Conservation (phyloP, 2,329 filamentous ascomycete genomes). For the Tolypocladium sp. region DNA sequence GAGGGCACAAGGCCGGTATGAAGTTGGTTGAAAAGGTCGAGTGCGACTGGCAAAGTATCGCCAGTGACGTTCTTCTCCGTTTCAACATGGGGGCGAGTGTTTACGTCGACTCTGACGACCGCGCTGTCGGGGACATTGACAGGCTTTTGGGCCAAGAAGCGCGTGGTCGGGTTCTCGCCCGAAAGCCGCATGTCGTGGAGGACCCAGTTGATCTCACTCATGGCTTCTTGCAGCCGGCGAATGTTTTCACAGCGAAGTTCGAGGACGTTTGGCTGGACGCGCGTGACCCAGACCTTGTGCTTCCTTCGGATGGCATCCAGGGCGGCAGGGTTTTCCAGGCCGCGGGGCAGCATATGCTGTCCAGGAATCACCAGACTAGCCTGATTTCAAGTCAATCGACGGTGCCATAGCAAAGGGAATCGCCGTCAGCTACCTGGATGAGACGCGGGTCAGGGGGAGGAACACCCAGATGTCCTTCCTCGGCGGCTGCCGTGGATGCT, state of each 20-base stretch:
- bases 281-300: conserved; percentile 21
- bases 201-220: conserved; percentile 18
- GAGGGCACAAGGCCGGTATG: conserved; percentile 9
- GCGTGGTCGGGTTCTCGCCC: conserved; percentile 11
- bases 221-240: conserved; percentile 14
- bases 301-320: conserved; percentile 18
- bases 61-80: not conserved
- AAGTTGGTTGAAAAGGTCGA: conserved; percentile 10
- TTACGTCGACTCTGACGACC: conserved; percentile 12
- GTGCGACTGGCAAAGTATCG: not conserved
- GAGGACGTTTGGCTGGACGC: conserved; percentile 13
- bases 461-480: not conserved
- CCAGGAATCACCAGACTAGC: conserved; percentile 18
- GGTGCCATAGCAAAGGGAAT: not conserved
- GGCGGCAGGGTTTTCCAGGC: conserved; percentile 10
- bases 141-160: conserved; percentile 18
- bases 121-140: conserved; percentile 5
- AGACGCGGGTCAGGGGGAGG: not conserved
- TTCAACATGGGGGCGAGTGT: conserved; percentile 12
- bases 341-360: conserved; percentile 14
- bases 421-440: not conserved
- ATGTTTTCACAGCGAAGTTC: conserved; percentile 14
- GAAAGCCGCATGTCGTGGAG: conserved; percentile 22
- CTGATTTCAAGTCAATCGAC: conserved; percentile 8
- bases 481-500: not conserved